Conservation (phyloP, 2,329 filamentous ascomycete species). For the Arthrobotrys sinensis region DNA sequence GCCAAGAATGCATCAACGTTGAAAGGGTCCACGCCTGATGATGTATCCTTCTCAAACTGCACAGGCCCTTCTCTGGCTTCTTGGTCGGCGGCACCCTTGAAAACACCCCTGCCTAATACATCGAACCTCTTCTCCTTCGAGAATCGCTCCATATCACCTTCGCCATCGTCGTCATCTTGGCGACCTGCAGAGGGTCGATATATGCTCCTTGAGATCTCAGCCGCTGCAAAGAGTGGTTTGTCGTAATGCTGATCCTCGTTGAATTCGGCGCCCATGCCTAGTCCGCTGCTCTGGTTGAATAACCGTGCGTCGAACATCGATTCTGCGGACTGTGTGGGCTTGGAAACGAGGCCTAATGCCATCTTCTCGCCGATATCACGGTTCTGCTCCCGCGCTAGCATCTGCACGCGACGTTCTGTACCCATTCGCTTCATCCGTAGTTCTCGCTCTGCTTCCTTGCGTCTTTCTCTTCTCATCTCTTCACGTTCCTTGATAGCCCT, state of each 20-base stretch:
- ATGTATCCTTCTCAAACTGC: conserved; percentile 81
- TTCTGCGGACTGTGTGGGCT: conserved; percentile 91
- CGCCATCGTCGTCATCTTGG: conserved; percentile 82
- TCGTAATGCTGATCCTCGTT: conserved; percentile 99
- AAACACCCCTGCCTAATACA: conserved; percentile 88
- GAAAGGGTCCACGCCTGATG: conserved; percentile 79
- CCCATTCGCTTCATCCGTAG: conserved; percentile 96
- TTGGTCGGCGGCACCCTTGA: conserved; percentile 86
- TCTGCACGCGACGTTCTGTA: conserved; percentile 88
- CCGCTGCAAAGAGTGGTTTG: conserved; percentile 94
- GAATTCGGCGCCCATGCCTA: conserved; percentile 80
- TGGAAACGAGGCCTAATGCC: conserved; percentile 86
- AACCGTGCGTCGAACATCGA: conserved; percentile 97
- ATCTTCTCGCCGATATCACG: conserved; percentile 98
- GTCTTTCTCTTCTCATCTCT: conserved; percentile 81
- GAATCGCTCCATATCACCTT: conserved; percentile 88
- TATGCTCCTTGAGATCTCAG: conserved; percentile 94
- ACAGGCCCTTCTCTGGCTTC: conserved; percentile 93
- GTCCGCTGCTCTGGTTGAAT: conserved; percentile 94
- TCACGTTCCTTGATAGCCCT: conserved; percentile 82
- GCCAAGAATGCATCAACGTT: conserved; percentile 94
- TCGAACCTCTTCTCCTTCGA: conserved; percentile 90
- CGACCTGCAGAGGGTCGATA: conserved; percentile 84
- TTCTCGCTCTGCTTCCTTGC: conserved; percentile 88
- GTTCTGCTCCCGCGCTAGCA: conserved; percentile 94